Percentiles rank a stretch among this genome's conserved stretches.
phyloP scores from a whole-genome alignment of 306 rosid genomes.

The Begonia masoniana region DNA sequence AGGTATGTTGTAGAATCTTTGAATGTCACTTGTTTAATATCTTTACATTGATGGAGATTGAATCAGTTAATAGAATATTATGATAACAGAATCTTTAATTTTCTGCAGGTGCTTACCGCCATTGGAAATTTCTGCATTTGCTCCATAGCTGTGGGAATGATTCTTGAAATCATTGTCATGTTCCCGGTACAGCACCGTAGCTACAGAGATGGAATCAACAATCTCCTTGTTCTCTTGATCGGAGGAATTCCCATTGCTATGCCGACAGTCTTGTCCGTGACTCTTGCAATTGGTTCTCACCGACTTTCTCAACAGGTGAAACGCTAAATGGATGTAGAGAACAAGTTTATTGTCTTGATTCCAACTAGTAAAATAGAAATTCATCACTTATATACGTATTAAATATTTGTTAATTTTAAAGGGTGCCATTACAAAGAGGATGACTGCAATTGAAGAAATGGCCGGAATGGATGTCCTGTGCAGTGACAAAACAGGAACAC shows the following conservation, averaged over 20 bases:
- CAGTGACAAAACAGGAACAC: slow-evolving; percentile 93
- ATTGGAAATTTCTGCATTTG: slow-evolving; percentile 89
- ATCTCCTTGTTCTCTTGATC: slow-evolving; percentile 85
- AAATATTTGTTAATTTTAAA: slow-evolving; percentile 12
- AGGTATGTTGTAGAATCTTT: background rate
- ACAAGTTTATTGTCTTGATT: background rate
- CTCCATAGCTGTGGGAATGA: slow-evolving; percentile 81
- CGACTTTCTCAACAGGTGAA: slow-evolving; percentile 82
- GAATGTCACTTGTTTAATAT: no score
- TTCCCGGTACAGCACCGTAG: slow-evolving; percentile 64
- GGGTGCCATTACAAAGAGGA: slow-evolving; percentile 91
- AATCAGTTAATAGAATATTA: background rate
- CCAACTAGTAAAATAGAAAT: background rate
- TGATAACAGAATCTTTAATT: slow-evolving; percentile 3
- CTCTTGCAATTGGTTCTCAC: slow-evolving; percentile 86
- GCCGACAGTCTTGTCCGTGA: slow-evolving; percentile 90
- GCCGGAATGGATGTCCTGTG: slow-evolving; percentile 92
- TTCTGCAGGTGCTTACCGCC: slow-evolving; percentile 67
- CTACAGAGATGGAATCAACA: slow-evolving; percentile 79
- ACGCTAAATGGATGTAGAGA: slow-evolving; percentile 2
- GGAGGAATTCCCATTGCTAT: slow-evolving; percentile 96
- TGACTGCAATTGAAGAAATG: slow-evolving; percentile 96
- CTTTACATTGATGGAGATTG: no score
- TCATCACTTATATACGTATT: background rate
- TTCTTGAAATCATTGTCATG: slow-evolving; percentile 82